Evolutionary conservation across 495 filamentous ascomycete genomes (phyloP).

Genomic region (Xanthoparmelia taractica): DNA sequence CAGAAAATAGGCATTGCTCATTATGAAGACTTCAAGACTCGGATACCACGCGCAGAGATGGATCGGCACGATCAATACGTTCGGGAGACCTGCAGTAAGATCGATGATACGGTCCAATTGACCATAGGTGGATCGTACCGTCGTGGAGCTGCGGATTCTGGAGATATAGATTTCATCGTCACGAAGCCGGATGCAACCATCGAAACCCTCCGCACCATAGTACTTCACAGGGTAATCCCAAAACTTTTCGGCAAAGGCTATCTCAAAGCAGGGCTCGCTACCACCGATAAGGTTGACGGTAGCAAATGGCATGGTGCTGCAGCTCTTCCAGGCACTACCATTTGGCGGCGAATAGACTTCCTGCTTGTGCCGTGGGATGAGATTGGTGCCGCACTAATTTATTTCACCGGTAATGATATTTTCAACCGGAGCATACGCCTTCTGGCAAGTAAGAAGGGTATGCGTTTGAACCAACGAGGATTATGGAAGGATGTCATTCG

Average conservation of each 20-base stretch:
- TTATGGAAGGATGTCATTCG: conserved; percentile 68
- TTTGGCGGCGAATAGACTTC: conserved; percentile 82
- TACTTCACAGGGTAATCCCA: conserved; percentile 57
- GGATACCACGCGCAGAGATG: conserved; percentile 78
- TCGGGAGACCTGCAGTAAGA: conserved; percentile 46
- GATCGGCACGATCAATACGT: conserved; percentile 62
- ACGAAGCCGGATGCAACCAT: conserved; percentile 58
- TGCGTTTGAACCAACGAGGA: conserved; percentile 80
- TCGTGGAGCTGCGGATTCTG: conserved; percentile 62
- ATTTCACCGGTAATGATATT: conserved; percentile 95
- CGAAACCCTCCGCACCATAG: conserved; percentile 51
- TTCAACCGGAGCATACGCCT: conserved; percentile 88
- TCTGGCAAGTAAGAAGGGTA: conserved; percentile 73
- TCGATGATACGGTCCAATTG: conserved; percentile 59
- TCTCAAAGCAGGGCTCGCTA: conserved; percentile 47
- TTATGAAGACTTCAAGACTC: conserved; percentile 72
- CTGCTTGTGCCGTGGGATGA: conserved; percentile 75
- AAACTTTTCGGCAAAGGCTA: conserved; percentile 54
- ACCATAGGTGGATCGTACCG: conserved; percentile 82
- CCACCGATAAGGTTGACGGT: conserved; percentile 38
- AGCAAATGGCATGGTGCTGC: conserved; percentile 91
- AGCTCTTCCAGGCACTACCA: conserved; percentile 38
- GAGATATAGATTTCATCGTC: conserved; percentile 82
- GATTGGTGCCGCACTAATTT: conserved; percentile 82
- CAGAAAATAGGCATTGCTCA: conserved; percentile 75